Percentiles rank a stretch among this genome's conserved stretches.
phyloP scores from a whole-genome alignment of 192 early-diverging fungal species.

The Coemansia sp. region DNA sequence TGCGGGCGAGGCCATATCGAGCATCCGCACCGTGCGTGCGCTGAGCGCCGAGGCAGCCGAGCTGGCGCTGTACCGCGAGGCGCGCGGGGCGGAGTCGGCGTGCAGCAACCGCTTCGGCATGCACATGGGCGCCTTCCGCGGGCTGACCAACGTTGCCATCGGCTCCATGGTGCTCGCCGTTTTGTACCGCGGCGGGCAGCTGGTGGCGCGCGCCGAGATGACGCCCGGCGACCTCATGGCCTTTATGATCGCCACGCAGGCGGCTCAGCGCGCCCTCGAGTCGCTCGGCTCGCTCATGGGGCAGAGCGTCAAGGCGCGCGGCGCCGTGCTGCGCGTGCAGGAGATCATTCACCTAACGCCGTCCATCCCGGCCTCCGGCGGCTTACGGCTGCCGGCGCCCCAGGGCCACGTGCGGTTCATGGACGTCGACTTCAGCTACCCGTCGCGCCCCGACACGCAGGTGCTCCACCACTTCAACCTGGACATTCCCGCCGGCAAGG shows the following conservation, averaged over 20 bases:
- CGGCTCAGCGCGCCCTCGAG: slow-evolving; percentile 62
- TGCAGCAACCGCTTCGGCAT: slow-evolving; percentile 54
- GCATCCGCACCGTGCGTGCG: slow-evolving; percentile 62
- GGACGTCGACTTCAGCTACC: slow-evolving; percentile 57
- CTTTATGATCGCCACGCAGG: slow-evolving; percentile 63
- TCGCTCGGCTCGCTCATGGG: slow-evolving; percentile 61
- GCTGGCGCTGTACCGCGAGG: slow-evolving; percentile 46
- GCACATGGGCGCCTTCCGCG: slow-evolving; percentile 66
- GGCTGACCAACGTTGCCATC: slow-evolving; percentile 59
- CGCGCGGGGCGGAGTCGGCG: slow-evolving; percentile 41
- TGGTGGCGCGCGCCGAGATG: slow-evolving; percentile 56
- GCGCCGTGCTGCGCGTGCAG: slow-evolving; percentile 56
- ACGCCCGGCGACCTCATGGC: slow-evolving; percentile 61
- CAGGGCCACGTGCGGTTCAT: slow-evolving; percentile 56
- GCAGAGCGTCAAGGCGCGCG: slow-evolving; percentile 59
- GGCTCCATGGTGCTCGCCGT: slow-evolving; percentile 60
- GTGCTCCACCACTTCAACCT: slow-evolving; percentile 49
- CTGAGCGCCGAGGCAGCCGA: slow-evolving; percentile 62
- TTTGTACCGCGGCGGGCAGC: slow-evolving; percentile 53
- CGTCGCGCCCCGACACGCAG: slow-evolving; percentile 40
- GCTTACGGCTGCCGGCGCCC: slow-evolving; percentile 25
- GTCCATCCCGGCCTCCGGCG: slow-evolving; percentile 41
- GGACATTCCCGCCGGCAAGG: slow-evolving; percentile 48
- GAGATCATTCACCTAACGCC: slow-evolving; percentile 55
- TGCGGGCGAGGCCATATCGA: slow-evolving; percentile 58